phyloP scores from a whole-genome alignment of 352 stramenopile genomes.

The Globisporangium viniferum region DNA sequence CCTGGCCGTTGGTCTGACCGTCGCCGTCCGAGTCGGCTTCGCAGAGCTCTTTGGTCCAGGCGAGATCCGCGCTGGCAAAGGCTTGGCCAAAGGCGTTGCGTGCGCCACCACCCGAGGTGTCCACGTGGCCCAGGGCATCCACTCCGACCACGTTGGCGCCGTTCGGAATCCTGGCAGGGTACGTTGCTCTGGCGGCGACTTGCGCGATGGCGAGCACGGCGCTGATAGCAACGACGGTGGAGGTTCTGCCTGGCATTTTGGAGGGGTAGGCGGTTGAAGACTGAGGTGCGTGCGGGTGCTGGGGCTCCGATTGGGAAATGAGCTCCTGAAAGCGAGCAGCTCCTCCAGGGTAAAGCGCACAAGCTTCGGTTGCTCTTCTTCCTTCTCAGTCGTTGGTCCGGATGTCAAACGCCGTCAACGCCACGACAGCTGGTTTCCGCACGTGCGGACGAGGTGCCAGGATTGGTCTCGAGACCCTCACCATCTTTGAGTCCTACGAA shows the following conservation, averaged over 20 bases:
- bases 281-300: neutral
- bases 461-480: too few species aligned
- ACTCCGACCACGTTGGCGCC: conserved; percentile 22
- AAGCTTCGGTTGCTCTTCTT: too few species aligned
- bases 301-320: conserved; percentile 3
- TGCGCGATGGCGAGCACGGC: neutral
- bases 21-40: conserved; percentile 38
- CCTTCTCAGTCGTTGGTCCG: too few species aligned
- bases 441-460: too few species aligned
- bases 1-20: conserved; percentile 49
- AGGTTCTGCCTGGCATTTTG: conserved; percentile 7
- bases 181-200: conserved; percentile 4
- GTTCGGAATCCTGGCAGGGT: conserved; percentile 23
- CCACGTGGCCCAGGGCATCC: conserved; percentile 30
- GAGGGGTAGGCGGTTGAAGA: too few species aligned
- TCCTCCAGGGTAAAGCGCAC: neutral
- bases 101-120: conserved; percentile 26
- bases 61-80: conserved; percentile 16
- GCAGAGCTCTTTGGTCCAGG: conserved; percentile 39
- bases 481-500: too few species aligned
- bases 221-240: neutral
- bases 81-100: conserved; percentile 31
- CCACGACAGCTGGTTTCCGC: too few species aligned
- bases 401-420: too few species aligned
- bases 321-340: neutral